Evolutionary conservation across 345 rosid species (phyloP).

Genomic region (Salix caprea): DNA sequence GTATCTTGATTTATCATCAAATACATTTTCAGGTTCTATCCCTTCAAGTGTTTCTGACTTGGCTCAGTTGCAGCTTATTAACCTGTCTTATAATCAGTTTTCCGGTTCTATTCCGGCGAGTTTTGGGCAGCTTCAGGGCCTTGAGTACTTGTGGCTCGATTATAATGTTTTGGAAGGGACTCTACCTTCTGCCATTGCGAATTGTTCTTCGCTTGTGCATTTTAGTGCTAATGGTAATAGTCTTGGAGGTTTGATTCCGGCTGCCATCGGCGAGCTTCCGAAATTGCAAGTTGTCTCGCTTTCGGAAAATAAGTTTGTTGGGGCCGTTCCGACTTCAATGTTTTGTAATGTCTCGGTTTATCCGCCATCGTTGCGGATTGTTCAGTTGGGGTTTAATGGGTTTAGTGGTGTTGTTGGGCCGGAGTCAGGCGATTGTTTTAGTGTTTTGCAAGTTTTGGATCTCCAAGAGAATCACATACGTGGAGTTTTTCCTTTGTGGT

Average conservation of each 20-base stretch:
- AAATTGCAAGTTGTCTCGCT: conserved; percentile 61
- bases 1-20: conserved; percentile 72
- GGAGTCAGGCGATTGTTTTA: conserved; percentile 39
- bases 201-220: conserved; percentile 75
- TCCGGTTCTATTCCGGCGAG: conserved; percentile 72
- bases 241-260: conserved; percentile 72
- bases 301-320: conserved; percentile 60
- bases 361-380: conserved; percentile 47
- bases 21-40: conserved; percentile 57
- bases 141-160: conserved; percentile 76
- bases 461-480: conserved; percentile 51
- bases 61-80: conserved; percentile 62
- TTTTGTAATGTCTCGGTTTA: conserved; percentile 56
- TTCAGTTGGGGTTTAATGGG: conserved; percentile 62
- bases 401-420: conserved; percentile 47
- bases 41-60: conserved; percentile 47
- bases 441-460: conserved; percentile 57
- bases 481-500: conserved; percentile 66
- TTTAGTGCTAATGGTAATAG: conserved; percentile 65
- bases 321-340: conserved; percentile 54
- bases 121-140: conserved; percentile 54
- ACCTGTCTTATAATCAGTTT: conserved; percentile 72
- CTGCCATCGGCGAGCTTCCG: conserved; percentile 67
- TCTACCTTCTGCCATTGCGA: conserved; percentile 70
- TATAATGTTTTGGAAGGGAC: conserved; percentile 64